Evolutionary conservation across 495 filamentous ascomycete species (phyloP).

Genomic region (Venustampulla echinocandica): DNA sequence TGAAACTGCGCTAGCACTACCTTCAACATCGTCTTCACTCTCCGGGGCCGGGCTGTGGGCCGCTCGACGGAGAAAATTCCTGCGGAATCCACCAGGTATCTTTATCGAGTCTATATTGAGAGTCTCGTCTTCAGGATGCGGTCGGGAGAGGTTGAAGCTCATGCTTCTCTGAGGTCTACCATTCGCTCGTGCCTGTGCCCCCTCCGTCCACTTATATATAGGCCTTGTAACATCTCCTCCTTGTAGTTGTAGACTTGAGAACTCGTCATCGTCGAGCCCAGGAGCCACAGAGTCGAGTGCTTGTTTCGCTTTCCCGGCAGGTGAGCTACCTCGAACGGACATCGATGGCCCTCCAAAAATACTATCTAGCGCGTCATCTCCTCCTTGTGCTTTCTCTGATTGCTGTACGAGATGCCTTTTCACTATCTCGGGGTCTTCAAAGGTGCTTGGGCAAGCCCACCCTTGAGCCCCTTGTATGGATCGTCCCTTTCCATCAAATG

Average conservation of each 20-base stretch:
- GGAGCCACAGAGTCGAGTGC: slow-evolving; percentile 35
- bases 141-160: slow-evolving; percentile 72
- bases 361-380: slow-evolving; percentile 18
- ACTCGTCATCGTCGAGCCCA: slow-evolving; percentile 62
- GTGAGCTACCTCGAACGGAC: slow-evolving; percentile 24
- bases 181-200: slow-evolving; percentile 51
- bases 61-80: slow-evolving; percentile 72
- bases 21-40: slow-evolving; percentile 30
- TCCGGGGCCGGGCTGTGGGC: slow-evolving; percentile 47
- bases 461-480: slow-evolving; percentile 30
- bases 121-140: slow-evolving; percentile 65
- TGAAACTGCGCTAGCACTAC: slow-evolving; percentile 27
- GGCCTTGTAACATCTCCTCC: slow-evolving; percentile 90
- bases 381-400: slow-evolving; percentile 29
- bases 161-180: slow-evolving; percentile 61
- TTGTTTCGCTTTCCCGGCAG: slow-evolving; percentile 41
- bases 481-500: slow-evolving; percentile 55
- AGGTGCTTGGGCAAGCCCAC: slow-evolving; percentile 36
- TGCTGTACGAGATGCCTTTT: slow-evolving; percentile 73
- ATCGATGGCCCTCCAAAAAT: slow-evolving; percentile 18
- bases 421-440: slow-evolving; percentile 74
- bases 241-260: slow-evolving; percentile 84
- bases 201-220: slow-evolving; percentile 90
- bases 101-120: slow-evolving; percentile 82
- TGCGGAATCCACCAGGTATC: slow-evolving; percentile 83